Conservation (phyloP, 352 stramenopile species). For the Phytophthora idaei region DNA sequence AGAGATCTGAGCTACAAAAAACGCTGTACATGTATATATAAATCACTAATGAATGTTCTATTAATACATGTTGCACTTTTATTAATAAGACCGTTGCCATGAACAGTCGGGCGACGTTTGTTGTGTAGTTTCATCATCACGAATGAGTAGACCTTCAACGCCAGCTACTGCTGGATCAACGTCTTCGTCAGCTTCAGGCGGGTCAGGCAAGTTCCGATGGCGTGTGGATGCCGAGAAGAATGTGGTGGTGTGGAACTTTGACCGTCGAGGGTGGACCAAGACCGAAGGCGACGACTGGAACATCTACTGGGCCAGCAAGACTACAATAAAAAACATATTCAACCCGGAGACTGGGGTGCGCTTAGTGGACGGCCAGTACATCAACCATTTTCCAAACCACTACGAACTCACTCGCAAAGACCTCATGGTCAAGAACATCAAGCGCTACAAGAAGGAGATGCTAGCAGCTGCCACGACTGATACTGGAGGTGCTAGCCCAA, state of each 20-base stretch:
- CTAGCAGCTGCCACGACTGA: conserved; percentile 10
- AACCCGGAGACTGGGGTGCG: conserved; percentile 82
- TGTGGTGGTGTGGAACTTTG: conserved; percentile 85
- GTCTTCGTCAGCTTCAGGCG: conserved; percentile 4
- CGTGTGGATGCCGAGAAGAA: conserved; percentile 79
- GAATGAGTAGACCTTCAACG: conserved; percentile 5
- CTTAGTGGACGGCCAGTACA: conserved; percentile 69
- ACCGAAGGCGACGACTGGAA: conserved; percentile 92
- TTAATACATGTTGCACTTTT: not conserved
- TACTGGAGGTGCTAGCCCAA: not conserved
- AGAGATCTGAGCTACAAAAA: conserved; percentile 15
- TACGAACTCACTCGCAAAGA: conserved; percentile 94
- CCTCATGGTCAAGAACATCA: conserved; percentile 95
- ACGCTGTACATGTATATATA: conserved; percentile 12
- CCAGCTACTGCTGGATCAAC: conserved; percentile 10
- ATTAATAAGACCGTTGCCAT: not conserved
- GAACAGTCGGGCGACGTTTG: conserved; percentile 9
- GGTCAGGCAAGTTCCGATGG: conserved; percentile 57
- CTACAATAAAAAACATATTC: conserved; percentile 89
- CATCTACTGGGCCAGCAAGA: conserved; percentile 93
- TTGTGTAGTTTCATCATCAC: not conserved
- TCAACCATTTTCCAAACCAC: conserved; percentile 93
- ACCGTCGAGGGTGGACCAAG: conserved; percentile 83
- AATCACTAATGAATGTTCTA: conserved; percentile 1
- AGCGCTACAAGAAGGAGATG: conserved; percentile 83